phyloP scores from a whole-genome alignment of 2,329 filamentous ascomycete species.

The Paraphoma sp. region DNA sequence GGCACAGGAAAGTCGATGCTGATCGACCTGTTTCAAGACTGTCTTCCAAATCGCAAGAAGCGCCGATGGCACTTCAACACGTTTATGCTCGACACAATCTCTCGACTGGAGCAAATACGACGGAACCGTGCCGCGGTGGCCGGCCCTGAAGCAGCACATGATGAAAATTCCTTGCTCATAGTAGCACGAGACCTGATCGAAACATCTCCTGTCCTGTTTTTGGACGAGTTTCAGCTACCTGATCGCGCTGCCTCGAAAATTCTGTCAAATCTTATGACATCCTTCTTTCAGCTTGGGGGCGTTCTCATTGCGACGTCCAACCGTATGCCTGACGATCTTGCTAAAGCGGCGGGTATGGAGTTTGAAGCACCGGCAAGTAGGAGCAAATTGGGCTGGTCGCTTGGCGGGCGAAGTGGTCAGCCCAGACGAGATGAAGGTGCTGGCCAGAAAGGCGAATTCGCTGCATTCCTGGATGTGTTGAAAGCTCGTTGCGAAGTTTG shows the following conservation, averaged over 20 bases:
- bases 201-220: slow-evolving; percentile 76
- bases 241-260: slow-evolving; percentile 81
- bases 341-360: slow-evolving; percentile 74
- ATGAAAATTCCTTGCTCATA: slow-evolving; percentile 74
- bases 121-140: slow-evolving; percentile 36
- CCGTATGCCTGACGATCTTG: slow-evolving; percentile 81
- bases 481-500: slow-evolving; percentile 82
- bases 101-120: slow-evolving; percentile 72
- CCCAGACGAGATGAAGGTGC: slow-evolving; percentile 44
- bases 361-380: slow-evolving; percentile 61
- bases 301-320: slow-evolving; percentile 83
- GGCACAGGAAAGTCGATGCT: slow-evolving; percentile 86
- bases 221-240: slow-evolving; percentile 85
- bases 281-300: slow-evolving; percentile 82
- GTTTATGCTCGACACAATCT: slow-evolving; percentile 81
- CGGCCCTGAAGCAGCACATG: slow-evolving; percentile 32
- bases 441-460: slow-evolving; percentile 71
- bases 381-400: slow-evolving; percentile 40
- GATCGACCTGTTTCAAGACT: slow-evolving; percentile 81
- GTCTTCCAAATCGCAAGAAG: slow-evolving; percentile 75
- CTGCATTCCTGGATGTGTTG: slow-evolving; percentile 75
- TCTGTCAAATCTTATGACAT: slow-evolving; percentile 77
- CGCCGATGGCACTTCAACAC: slow-evolving; percentile 83
- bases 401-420: slow-evolving; percentile 58
- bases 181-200: slow-evolving; percentile 78